Conservation (phyloP, 2,329 filamentous ascomycete species). For the Verticillium isaacii region DNA sequence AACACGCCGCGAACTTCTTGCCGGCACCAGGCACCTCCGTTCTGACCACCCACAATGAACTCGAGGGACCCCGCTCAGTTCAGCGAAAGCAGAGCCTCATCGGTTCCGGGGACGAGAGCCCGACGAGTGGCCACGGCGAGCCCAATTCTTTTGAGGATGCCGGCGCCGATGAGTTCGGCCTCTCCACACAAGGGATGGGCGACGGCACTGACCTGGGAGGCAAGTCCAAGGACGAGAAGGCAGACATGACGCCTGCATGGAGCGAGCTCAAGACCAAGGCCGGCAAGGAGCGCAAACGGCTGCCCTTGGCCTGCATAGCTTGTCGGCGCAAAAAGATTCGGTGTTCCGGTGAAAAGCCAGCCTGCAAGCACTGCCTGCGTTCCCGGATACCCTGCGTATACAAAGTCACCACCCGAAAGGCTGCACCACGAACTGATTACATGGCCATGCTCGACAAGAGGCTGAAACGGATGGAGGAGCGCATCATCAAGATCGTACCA, state of each 20-base stretch:
- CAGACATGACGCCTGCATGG: constrained; percentile 62
- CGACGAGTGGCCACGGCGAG: constrained; percentile 35
- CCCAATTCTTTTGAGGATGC: constrained; percentile 48
- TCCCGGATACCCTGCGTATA: constrained; percentile 95
- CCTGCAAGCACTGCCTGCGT: constrained; percentile 91
- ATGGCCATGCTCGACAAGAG: constrained; percentile 99
- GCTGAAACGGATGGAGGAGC: constrained; percentile 94
- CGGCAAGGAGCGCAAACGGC: constrained; percentile 88
- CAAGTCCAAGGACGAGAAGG: constrained; percentile 53
- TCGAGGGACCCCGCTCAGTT: constrained; percentile 13
- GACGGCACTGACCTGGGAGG: constrained; percentile 51
- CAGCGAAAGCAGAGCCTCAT: constrained; percentile 26
- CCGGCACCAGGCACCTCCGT: background rate
- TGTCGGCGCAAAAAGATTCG: constrained; percentile 97
- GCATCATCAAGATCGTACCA: constrained; percentile 91
- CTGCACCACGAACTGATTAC: constrained; percentile 91
- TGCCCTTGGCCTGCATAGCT: constrained; percentile 91
- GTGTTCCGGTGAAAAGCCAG: constrained; percentile 95
- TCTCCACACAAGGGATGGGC: constrained; percentile 37
- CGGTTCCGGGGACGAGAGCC: constrained; percentile 40
- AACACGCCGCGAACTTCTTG: constrained; percentile 14
- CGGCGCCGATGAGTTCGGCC: constrained; percentile 54
- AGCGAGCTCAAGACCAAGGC: constrained; percentile 86
- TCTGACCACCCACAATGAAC: background rate
- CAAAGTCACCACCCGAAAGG: constrained; percentile 92